Conservation (phyloP, 768 basidiomycete genomes). For the Serpula lacrymans region DNA sequence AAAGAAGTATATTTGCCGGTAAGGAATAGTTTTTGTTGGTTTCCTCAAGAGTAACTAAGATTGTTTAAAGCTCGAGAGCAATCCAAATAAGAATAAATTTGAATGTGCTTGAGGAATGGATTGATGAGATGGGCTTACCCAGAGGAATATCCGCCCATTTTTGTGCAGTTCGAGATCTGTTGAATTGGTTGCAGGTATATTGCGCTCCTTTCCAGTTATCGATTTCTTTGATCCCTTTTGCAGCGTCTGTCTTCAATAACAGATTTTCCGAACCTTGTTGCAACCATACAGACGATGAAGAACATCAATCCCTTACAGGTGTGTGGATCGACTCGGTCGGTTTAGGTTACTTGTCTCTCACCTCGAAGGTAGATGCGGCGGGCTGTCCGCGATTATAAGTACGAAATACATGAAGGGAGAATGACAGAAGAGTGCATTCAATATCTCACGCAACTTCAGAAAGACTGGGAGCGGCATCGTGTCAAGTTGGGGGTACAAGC, state of each 20-base stretch:
- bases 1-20: constrained; percentile 94
- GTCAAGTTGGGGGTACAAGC: constrained; percentile 85
- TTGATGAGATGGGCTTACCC: constrained; percentile 76
- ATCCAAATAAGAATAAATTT: constrained; percentile 89
- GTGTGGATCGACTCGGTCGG: constrained; percentile 5
- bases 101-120: constrained; percentile 87
- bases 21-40: constrained; percentile 14
- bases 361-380: constrained; percentile 69
- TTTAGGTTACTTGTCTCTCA: not conserved
- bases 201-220: constrained; percentile 9
- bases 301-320: constrained; percentile 91
- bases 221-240: constrained; percentile 3
- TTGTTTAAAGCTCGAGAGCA: constrained; percentile 63
- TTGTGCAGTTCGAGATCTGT: constrained; percentile 75
- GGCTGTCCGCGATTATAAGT: constrained; percentile 89
- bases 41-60: constrained; percentile 8
- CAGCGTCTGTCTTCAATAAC: constrained; percentile 84
- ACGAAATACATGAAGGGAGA: constrained; percentile 85
- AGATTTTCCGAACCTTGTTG: constrained; percentile 85
- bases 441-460: constrained; percentile 92
- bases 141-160: constrained; percentile 78
- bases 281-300: constrained; percentile 85
- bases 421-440: constrained; percentile 97
- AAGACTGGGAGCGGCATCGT: constrained; percentile 94
- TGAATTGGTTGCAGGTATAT: constrained; percentile 87